These are phyloP conservation scores for Yamadazyma blattariae DNA, from an alignment of 1,139 yeast species.

Conservation along the genomic window DNA sequence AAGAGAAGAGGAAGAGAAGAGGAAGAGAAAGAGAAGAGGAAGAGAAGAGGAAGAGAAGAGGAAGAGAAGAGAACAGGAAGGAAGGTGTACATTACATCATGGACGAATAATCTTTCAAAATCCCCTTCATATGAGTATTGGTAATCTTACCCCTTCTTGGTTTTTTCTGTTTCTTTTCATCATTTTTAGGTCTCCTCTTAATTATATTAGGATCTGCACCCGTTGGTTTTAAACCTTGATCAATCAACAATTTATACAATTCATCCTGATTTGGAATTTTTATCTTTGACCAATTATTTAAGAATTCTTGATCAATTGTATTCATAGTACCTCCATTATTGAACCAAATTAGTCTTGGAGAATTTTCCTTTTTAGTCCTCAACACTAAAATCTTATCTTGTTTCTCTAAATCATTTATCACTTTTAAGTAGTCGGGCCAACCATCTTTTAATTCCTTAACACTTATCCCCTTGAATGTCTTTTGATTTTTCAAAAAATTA, in stretches of 20 bases:
- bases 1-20: no score
- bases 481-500: slow-evolving; percentile 71
- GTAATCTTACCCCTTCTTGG: slow-evolving; percentile 93
- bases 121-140: slow-evolving; percentile 94
- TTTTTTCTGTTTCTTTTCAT: slow-evolving; percentile 80
- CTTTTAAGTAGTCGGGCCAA: slow-evolving; percentile 88
- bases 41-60: no score
- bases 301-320: slow-evolving; percentile 78
- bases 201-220: slow-evolving; percentile 93
- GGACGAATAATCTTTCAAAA: slow-evolving; percentile 77
- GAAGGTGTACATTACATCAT: slow-evolving; percentile 5
- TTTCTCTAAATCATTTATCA: slow-evolving; percentile 73
- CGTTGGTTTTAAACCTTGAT: slow-evolving; percentile 90
- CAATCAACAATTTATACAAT: slow-evolving; percentile 73
- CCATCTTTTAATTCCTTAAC: slow-evolving; percentile 94
- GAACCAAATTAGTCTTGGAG: slow-evolving; percentile 91
- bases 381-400: slow-evolving; percentile 76
- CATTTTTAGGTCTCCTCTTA: slow-evolving; percentile 61
- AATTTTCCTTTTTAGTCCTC: slow-evolving; percentile 87
- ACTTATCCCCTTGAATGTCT: slow-evolving; percentile 82
- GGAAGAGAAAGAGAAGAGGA: no score
- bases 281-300: slow-evolving; percentile 73
- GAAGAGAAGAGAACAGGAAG: no score
- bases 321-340: slow-evolving; percentile 76
- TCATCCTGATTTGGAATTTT: slow-evolving; percentile 76